Evolutionary conservation across 1,139 yeast genomes (phyloP).

Genomic region (Zygotorulaspora mrakii): DNA sequence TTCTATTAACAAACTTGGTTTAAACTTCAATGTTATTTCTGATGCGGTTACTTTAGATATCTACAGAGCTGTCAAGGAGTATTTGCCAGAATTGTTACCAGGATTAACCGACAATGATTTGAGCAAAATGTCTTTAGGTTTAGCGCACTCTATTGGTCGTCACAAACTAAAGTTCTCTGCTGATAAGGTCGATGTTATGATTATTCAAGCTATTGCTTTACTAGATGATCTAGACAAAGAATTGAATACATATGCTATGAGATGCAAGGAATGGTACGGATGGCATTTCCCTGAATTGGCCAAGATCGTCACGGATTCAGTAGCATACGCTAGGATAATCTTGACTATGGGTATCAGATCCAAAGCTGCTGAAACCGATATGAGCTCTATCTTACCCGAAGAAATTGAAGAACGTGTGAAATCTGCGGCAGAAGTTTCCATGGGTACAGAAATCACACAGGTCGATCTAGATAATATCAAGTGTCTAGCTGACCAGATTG

Average conservation of each 20-base stretch:
- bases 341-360: conserved; percentile 93
- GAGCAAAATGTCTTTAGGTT: conserved; percentile 92
- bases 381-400: conserved; percentile 89
- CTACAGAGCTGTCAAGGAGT: conserved; percentile 91
- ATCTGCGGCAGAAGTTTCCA: conserved; percentile 94
- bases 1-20: conserved; percentile 89
- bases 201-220: conserved; percentile 96
- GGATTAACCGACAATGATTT: conserved; percentile 83
- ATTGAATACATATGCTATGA: conserved; percentile 95
- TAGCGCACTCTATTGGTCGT: conserved; percentile 96
- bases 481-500: conserved; percentile 90
- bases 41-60: conserved; percentile 94
- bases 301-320: conserved; percentile 92
- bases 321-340: conserved; percentile 89
- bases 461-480: conserved; percentile 80
- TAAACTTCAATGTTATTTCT: conserved; percentile 82
- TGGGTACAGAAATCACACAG: conserved; percentile 97
- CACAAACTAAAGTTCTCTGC: conserved; percentile 96
- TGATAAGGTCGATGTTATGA: conserved; percentile 97
- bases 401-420: conserved; percentile 79
- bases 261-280: conserved; percentile 99
- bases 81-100: conserved; percentile 88
- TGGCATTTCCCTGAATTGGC: conserved; percentile 99
- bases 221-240: conserved; percentile 97
- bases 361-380: conserved; percentile 83